These are phyloP conservation scores for Carnegiea gigantea DNA, from an alignment of 179 eudicot genomes.

Conservation along the genomic window DNA sequence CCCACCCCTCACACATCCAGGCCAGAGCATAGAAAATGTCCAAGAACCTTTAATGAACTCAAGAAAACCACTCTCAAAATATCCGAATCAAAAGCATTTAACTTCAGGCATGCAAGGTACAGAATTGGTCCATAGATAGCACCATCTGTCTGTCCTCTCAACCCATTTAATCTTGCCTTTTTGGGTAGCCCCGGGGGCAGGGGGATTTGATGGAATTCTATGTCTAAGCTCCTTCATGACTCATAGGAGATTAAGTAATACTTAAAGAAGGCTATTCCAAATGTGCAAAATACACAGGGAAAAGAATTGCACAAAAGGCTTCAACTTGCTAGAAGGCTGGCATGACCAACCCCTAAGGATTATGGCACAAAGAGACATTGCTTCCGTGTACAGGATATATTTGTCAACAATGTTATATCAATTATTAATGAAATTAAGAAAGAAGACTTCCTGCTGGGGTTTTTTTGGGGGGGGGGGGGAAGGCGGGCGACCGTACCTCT, in stretches of 20 bases:
- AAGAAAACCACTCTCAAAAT: not conserved
- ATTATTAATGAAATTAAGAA: not conserved
- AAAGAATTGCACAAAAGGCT: not conserved
- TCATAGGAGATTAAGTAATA: not conserved
- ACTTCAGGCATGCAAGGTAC: not conserved
- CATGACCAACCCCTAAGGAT: not conserved
- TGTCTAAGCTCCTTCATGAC: not conserved
- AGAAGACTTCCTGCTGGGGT: not conserved
- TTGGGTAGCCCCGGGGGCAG: not conserved
- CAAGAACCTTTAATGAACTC: too few species aligned
- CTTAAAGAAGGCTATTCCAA: not conserved
- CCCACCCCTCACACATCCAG: not conserved
- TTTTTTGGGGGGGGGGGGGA: not conserved
- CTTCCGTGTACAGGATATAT: not conserved
- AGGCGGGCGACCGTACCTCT: conserved; percentile 49
- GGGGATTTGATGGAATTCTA: not conserved
- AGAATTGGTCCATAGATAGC: not conserved
- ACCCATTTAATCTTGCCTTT: not conserved
- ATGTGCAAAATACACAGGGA: not conserved
- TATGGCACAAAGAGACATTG: not conserved
- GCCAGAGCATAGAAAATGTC: too few species aligned
- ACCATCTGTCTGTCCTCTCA: not conserved
- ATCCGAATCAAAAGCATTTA: not conserved
- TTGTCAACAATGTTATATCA: not conserved
- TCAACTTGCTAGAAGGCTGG: not conserved